Conservation (phyloP, 177 flowering plant species). For the Vitis hybrid region DNA sequence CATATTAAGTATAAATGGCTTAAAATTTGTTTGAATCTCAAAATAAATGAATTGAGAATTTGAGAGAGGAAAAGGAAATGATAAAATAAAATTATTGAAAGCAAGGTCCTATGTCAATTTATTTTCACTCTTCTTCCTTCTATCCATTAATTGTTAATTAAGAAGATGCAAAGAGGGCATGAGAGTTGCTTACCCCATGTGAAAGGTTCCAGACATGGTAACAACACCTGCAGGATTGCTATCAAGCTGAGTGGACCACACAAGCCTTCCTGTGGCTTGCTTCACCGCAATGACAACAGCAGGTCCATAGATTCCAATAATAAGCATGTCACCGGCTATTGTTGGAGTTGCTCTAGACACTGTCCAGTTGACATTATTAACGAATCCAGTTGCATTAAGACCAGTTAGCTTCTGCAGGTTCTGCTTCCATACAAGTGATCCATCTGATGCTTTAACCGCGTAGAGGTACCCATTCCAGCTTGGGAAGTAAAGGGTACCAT, state of each 20-base stretch:
- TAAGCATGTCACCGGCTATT: constrained; percentile 35
- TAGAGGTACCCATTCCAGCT: constrained; percentile 57
- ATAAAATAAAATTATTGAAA: too few relatives aligned
- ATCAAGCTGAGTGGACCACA: constrained; percentile 46
- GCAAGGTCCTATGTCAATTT: too few relatives aligned
- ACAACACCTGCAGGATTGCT: constrained; percentile 15
- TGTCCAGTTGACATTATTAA: constrained; percentile 22
- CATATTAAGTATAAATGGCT: too few relatives aligned
- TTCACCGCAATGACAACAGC: constrained; percentile 40
- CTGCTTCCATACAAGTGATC: constrained; percentile 43
- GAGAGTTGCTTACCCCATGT: constrained; percentile 26
- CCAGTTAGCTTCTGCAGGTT: constrained; percentile 38
- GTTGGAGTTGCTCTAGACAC: constrained; percentile 54
- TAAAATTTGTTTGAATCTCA: too few relatives aligned
- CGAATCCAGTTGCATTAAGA: constrained; percentile 23
- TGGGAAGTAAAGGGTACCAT: constrained; percentile 49
- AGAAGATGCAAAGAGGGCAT: too few relatives aligned
- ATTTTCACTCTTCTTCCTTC: too few relatives aligned
- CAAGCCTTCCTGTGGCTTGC: constrained; percentile 27
- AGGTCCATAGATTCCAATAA: constrained; percentile 49
- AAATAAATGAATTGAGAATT: too few relatives aligned
- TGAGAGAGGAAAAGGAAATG: too few relatives aligned
- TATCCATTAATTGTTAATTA: too few relatives aligned
- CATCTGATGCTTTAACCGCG: constrained; percentile 37
- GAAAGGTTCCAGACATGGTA: constrained; percentile 50